Evolutionary conservation across 345 rosid species (phyloP), one percentile per base, ranked within the genome.

Genomic region (Arabidopsis suecica): DNA sequence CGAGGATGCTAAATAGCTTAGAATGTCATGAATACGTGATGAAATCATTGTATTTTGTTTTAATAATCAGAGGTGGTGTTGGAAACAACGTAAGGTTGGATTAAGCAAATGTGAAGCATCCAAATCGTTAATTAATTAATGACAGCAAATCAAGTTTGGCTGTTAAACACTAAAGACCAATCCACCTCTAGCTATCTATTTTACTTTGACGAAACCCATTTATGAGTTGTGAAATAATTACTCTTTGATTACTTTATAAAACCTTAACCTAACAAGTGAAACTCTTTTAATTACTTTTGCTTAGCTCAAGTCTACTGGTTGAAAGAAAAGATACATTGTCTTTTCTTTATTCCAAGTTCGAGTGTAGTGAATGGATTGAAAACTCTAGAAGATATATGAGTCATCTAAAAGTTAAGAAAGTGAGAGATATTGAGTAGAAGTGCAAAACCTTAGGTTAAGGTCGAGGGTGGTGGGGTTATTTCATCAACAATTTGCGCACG

Each of bases 101-200:
- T 61, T 36, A 61, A 76, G 59, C 16, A 45, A 55, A 38, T 57
- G 32, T 58, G 53, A 13, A 51, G 20, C 50, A 33, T 49, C 57
- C 28, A 41, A 41, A 51, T 62, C 7, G 50, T 40, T 62, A 68
- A 16, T 37, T 37, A 42, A 28, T 2, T 28, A 28, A 28, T 68
- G 66, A 73, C 79, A 78, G 33, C 77, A 77, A 62, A 63, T 64
- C 71, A 36, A 58, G 61, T 77, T 77, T 65, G 72, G 80, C 61
- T 77, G 68, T 77, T 22, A 38, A 71, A 57, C 80, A 77, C 80
- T 65, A 23, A 40, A 71, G 76, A 77, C 76, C 76, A 77, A 65
- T 71, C 80, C 80, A 77, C 76, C 51, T 57, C 49, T 1, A 71
- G 30, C 72, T 38, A 57, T 47, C 28, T 65, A 71, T 77, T 38